A percentile compares a stretch with the other conserved stretches of the same genome.
Evolutionary conservation across 164 flowering plant genomes (phyloP).

Genomic region (Vitis vinifera): ASM3070453v1 NC_081812.1:18107501-18108000

Average conservation of each 20-base stretch:
- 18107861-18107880: conserved; percentile 53
- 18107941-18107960: conserved; percentile 28
- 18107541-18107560: background rate
- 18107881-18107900: conserved; percentile 38
- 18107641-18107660: background rate
- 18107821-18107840: conserved; percentile 49
- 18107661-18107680: background rate
- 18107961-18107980: conserved; percentile 36
- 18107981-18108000: conserved; percentile 54
- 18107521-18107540: background rate
- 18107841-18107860: conserved; percentile 61
- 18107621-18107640: background rate
- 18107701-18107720: background rate
- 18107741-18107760: conserved; percentile 73
- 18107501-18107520: background rate
- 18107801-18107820: conserved; percentile 23
- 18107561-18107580: background rate
- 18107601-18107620: background rate
- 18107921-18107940: conserved; percentile 37
- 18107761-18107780: conserved; percentile 62
- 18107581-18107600: background rate
- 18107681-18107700: background rate
- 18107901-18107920: conserved; percentile 27
- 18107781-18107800: conserved; percentile 26
- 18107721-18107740: conserved; percentile 35